Percentiles rank a stretch among this genome's conserved stretches.
Evolutionary conservation across 2,329 filamentous ascomycete genomes (phyloP).

Genomic region (Pseudovirgaria hyperparasitica): DNA sequence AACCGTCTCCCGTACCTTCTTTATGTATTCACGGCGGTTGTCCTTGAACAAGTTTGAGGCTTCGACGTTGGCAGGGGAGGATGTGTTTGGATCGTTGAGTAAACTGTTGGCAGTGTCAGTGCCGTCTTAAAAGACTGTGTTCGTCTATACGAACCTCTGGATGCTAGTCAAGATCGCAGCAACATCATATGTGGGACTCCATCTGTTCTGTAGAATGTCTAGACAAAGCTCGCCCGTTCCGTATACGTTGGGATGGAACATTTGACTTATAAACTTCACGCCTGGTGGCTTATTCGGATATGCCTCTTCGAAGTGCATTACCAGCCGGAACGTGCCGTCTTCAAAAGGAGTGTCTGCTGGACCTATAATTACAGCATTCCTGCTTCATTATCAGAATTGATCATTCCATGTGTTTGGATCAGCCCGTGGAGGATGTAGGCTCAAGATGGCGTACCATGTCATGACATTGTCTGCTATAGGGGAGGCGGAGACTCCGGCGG

Average conservation of each 20-base stretch:
- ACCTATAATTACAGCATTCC: slow-evolving; percentile 98
- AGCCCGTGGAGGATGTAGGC: slow-evolving; percentile 7
- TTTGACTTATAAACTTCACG: slow-evolving; percentile 96
- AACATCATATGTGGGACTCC: slow-evolving; percentile 98
- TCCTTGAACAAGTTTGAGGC: slow-evolving; percentile 98
- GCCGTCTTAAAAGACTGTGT: too few species aligned
- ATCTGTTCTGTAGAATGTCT: slow-evolving; percentile 93
- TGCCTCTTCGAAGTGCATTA: slow-evolving; percentile 98
- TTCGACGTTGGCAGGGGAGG: slow-evolving; percentile 93
- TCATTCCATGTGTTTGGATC: background rate
- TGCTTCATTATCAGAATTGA: slow-evolving; percentile 28
- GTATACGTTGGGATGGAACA: slow-evolving; percentile 99
- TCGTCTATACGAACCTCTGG: slow-evolving; percentile 56
- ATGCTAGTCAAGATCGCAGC: slow-evolving; percentile 95
- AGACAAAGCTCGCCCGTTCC: slow-evolving; percentile 91
- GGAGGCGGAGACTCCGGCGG: slow-evolving; percentile 89
- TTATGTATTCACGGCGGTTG: slow-evolving; percentile 91
- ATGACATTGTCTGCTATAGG: slow-evolving; percentile 95
- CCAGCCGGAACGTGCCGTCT: slow-evolving; percentile 91
- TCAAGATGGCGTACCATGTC: slow-evolving; percentile 59
- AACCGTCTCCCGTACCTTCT: slow-evolving; percentile 88
- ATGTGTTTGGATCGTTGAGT: slow-evolving; percentile 97
- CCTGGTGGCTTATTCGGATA: slow-evolving; percentile 97
- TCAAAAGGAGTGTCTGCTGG: slow-evolving; percentile 96
- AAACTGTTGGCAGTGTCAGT: slow-evolving; percentile 44